These are phyloP conservation scores for Leucosporidium scottii DNA, from an alignment of 768 basidiomycete genomes.

Conservation along the genomic window DNA sequence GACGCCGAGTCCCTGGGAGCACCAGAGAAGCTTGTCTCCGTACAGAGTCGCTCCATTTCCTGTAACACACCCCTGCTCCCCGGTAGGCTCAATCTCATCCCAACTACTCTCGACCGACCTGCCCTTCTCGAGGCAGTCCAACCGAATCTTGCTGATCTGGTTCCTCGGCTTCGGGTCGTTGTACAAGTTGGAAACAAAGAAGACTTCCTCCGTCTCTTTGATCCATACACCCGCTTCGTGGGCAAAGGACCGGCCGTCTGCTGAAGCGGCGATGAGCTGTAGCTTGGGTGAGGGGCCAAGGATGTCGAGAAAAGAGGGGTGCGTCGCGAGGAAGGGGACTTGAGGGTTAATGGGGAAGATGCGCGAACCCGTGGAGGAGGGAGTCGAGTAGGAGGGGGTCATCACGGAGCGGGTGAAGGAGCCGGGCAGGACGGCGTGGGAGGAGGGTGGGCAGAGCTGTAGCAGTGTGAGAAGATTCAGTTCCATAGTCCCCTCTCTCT, in stretches of 20 bases:
- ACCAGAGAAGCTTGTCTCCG: conserved; percentile 7
- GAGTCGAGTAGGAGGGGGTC: conserved; percentile 1
- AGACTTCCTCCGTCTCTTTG: conserved; percentile 61
- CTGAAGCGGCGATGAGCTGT: conserved; percentile 54
- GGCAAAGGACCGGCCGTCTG: conserved; percentile 59
- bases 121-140: conserved; percentile 50
- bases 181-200: conserved; percentile 60
- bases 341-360: conserved; percentile 55
- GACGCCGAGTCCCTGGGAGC: conserved; percentile 14
- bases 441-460: conserved; percentile 1
- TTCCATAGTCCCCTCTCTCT: too few relatives aligned
- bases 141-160: conserved; percentile 56
- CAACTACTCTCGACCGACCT: conserved; percentile 48
- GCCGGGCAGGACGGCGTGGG: conserved; percentile 9
- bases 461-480: background rate
- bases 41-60: conserved; percentile 19
- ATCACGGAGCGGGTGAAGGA: background rate
- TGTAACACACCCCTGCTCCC: background rate
- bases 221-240: conserved; percentile 72
- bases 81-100: conserved; percentile 39
- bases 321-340: conserved; percentile 57
- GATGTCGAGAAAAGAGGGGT: conserved; percentile 54
- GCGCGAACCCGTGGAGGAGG: conserved; percentile 26
- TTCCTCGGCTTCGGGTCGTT: conserved; percentile 61
- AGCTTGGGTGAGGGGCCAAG: conserved; percentile 57